phyloP scores from a whole-genome alignment of 345 rosid species.

The Citrus sinensis region DVS_A1.0 CM039163.1:28020501-28021000 shows the following conservation, averaged over 20 bases:
- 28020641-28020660: constrained; percentile 52
- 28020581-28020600: constrained; percentile 35
- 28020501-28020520: constrained; percentile 65
- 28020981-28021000: constrained; percentile 54
- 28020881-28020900: constrained; percentile 34
- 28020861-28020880: constrained; percentile 24
- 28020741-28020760: constrained; percentile 40
- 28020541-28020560: constrained; percentile 71
- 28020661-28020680: constrained; percentile 41
- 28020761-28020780: constrained; percentile 54
- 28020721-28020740: constrained; percentile 28
- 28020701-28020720: constrained; percentile 24
- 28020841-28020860: constrained; percentile 18
- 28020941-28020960: constrained; percentile 39
- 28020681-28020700: constrained; percentile 46
- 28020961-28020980: constrained; percentile 82
- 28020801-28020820: constrained; percentile 32
- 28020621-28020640: constrained; percentile 62
- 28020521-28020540: constrained; percentile 64
- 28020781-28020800: constrained; percentile 40
- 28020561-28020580: constrained; percentile 66
- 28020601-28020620: constrained; percentile 44
- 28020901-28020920: constrained; percentile 36
- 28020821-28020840: constrained; percentile 30
- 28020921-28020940: constrained; percentile 51